Percentiles rank a stretch among this genome's conserved stretches.
Evolutionary conservation across 257 asterid genomes (phyloP).

Genomic region (Gentiana macrophylla): DNA sequence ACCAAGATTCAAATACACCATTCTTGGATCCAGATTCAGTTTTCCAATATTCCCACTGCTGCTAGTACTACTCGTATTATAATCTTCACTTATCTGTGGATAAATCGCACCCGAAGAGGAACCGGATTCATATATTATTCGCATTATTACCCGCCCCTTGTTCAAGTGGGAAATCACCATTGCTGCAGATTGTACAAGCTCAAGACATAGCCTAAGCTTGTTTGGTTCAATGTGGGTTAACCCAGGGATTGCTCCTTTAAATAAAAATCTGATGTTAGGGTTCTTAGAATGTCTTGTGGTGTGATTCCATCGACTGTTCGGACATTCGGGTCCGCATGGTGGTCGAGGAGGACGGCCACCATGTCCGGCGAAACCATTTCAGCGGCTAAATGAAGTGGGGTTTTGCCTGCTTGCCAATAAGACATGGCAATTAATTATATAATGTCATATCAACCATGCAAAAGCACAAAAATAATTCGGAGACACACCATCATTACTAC

Average conservation of each 20-base stretch:
- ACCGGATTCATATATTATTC: constrained; percentile 18
- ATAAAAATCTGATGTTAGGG: constrained; percentile 92
- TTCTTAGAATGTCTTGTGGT: constrained; percentile 71
- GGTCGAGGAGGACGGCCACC: constrained; percentile 93
- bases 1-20: constrained; percentile 75
- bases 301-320: constrained; percentile 74
- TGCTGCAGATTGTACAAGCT: constrained; percentile 88
- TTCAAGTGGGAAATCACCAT: constrained; percentile 85
- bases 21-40: constrained; percentile 56
- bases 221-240: constrained; percentile 70
- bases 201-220: constrained; percentile 74
- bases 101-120: constrained; percentile 31
- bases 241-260: constrained; percentile 91
- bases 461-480: no score
- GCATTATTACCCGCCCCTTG: constrained; percentile 26
- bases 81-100: constrained; percentile 54
- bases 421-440: no score
- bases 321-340: constrained; percentile 88
- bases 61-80: constrained; percentile 19
- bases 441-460: no score
- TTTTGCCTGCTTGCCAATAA: constrained; percentile 25
- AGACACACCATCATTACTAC: no score
- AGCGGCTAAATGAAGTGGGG: constrained; percentile 79
- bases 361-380: constrained; percentile 98
- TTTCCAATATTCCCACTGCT: constrained; percentile 28